A percentile compares a stretch with the other conserved stretches of the same genome.
Conservation (phyloP, 345 rosid species). For the Sisymbrium irio region DNA sequence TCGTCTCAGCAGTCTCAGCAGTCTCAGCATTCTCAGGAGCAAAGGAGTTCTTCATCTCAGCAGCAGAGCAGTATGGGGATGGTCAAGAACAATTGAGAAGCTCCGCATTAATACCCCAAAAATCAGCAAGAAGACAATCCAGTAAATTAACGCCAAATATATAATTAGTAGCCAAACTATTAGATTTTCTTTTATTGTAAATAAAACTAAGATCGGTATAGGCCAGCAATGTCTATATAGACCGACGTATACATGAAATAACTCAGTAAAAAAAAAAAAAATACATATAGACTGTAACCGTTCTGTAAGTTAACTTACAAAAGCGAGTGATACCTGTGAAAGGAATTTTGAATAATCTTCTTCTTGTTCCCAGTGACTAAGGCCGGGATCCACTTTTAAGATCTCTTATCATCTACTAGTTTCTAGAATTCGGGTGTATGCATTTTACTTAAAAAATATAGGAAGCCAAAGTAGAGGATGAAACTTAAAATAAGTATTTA, state of each 20-base stretch:
- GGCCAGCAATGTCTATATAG: not conserved
- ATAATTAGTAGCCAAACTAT: not conserved
- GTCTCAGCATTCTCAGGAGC: not conserved
- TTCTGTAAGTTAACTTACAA: constrained; percentile 11
- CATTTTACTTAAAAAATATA: not conserved
- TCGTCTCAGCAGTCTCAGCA: not conserved
- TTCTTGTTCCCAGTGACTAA: not conserved
- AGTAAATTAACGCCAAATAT: constrained; percentile 8
- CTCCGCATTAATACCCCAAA: not conserved
- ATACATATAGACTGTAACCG: constrained; percentile 26
- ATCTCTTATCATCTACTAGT: not conserved
- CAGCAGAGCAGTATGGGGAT: not conserved
- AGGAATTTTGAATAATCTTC: constrained; percentile 14
- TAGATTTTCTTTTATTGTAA: constrained; percentile 7
- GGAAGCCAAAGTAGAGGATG: not conserved
- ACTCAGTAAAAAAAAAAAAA: constrained; percentile 3
- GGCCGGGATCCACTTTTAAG: not conserved
- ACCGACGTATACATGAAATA: constrained; percentile 23
- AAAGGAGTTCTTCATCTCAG: not conserved
- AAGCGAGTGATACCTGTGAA: constrained; percentile 28
- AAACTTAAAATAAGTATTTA: not conserved
- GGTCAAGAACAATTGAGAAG: not conserved
- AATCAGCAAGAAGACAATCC: constrained; percentile 1
- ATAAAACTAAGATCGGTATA: constrained; percentile 29
- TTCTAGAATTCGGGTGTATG: not conserved